Percentiles rank a stretch among this genome's conserved stretches.
Evolutionary conservation across 164 flowering plant genomes (phyloP).

Genomic region (Piper betle): DNA sequence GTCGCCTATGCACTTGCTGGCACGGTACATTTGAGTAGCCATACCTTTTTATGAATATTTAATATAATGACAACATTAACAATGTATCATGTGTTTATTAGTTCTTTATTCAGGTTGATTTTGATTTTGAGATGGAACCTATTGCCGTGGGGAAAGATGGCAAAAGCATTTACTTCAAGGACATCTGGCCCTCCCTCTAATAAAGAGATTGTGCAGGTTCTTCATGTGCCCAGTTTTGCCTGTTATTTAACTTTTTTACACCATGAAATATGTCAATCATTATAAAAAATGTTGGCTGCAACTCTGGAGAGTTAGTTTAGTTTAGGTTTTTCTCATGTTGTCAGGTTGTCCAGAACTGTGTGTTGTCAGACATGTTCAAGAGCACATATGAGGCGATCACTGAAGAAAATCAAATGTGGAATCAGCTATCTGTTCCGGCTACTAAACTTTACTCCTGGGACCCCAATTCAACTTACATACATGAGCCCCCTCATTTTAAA

Average conservation of each 20-base stretch:
- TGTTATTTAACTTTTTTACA: no score
- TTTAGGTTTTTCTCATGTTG: not conserved
- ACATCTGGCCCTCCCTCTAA: slow-evolving; percentile 54
- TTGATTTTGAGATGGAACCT: slow-evolving; percentile 62
- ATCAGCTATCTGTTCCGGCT: slow-evolving; percentile 28
- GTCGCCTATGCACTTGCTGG: slow-evolving; percentile 98
- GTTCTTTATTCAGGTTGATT: slow-evolving; percentile 47
- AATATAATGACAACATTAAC: no score
- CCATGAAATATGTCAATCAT: no score
- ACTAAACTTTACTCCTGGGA: slow-evolving; percentile 29
- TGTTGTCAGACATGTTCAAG: slow-evolving; percentile 39
- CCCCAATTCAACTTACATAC: slow-evolving; percentile 35
- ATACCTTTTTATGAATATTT: no score
- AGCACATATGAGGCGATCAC: no score
- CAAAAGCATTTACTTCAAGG: slow-evolving; percentile 38
- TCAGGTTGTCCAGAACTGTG: slow-evolving; percentile 41
- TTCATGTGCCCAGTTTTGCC: no score
- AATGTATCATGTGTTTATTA: no score
- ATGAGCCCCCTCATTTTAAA: slow-evolving; percentile 38
- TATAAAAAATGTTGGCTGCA: not conserved
- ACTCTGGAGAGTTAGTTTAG: not conserved
- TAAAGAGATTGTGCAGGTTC: slow-evolving; percentile 61
- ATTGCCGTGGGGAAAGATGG: slow-evolving; percentile 66
- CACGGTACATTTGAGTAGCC: slow-evolving; percentile 54
- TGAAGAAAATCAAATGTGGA: no score